Conservation (phyloP, 768 basidiomycete genomes). For the Wakefieldia striispora region DNA sequence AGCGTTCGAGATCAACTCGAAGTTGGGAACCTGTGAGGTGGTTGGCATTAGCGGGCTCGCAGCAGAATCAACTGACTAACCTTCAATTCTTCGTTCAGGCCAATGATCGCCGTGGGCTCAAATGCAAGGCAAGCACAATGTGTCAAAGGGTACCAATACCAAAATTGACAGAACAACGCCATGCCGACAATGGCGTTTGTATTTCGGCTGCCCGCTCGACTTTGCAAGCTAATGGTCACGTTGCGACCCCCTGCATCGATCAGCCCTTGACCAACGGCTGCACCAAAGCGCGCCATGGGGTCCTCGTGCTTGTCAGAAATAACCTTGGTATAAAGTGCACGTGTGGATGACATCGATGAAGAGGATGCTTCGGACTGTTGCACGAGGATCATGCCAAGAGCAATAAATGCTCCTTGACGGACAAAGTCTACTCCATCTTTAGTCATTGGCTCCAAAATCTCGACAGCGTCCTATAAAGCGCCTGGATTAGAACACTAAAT, state of each 20-base stretch:
- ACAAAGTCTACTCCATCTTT: slow-evolving; percentile 98
- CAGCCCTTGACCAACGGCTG: slow-evolving; percentile 92
- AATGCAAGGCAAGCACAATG: slow-evolving; percentile 92
- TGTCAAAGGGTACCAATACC: slow-evolving; percentile 99
- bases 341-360: slow-evolving; percentile 74
- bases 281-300: slow-evolving; percentile 97
- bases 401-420: slow-evolving; percentile 94
- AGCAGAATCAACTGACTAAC: slow-evolving; percentile 40
- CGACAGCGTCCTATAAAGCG: slow-evolving; percentile 77
- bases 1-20: slow-evolving; percentile 89
- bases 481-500: not conserved
- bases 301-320: slow-evolving; percentile 97
- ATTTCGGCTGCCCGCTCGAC: slow-evolving; percentile 88
- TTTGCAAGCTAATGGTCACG: slow-evolving; percentile 91
- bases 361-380: slow-evolving; percentile 92
- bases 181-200: slow-evolving; percentile 97
- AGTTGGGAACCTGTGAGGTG: slow-evolving; percentile 78
- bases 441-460: slow-evolving; percentile 96
- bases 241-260: slow-evolving; percentile 98
- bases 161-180: slow-evolving; percentile 97
- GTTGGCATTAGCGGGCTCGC: slow-evolving; percentile 2
- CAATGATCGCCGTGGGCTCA: slow-evolving; percentile 94
- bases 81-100: slow-evolving; percentile 81
- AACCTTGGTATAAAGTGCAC: slow-evolving; percentile 86
- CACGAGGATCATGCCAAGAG: slow-evolving; percentile 94